Percentiles rank a stretch among this genome's conserved stretches.
Evolutionary conservation across 768 basidiomycete species (phyloP).

Genomic region (Suillus paluster): DNA sequence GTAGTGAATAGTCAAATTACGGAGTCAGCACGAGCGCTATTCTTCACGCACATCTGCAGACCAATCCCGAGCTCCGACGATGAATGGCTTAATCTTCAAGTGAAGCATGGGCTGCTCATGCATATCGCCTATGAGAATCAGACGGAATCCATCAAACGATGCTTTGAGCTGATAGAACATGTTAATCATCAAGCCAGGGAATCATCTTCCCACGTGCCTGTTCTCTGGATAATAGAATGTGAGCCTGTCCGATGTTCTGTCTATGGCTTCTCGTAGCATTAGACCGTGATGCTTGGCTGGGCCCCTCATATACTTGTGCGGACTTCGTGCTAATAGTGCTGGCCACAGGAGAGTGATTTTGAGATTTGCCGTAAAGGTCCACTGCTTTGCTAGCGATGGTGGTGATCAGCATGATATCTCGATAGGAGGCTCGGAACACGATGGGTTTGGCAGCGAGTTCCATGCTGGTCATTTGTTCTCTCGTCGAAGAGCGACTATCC

Average conservation of each 20-base stretch:
- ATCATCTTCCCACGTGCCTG: conserved; percentile 54
- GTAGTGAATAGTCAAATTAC: neutral
- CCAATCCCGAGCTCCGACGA: conserved; percentile 88
- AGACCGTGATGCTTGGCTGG: conserved; percentile 12
- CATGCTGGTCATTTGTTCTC: conserved; percentile 78
- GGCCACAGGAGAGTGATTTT: conserved; percentile 22
- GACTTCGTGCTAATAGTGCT: conserved; percentile 1
- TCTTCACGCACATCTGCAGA: conserved; percentile 71
- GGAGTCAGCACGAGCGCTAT: neutral
- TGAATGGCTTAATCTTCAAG: conserved; percentile 84
- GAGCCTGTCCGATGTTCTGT: conserved; percentile 39
- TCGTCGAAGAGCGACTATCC: conserved; percentile 77
- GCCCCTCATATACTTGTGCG: neutral
- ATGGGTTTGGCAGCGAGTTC: conserved; percentile 84
- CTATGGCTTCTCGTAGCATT: conserved; percentile 18
- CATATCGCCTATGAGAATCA: conserved; percentile 92
- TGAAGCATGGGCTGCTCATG: conserved; percentile 96
- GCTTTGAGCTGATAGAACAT: conserved; percentile 67
- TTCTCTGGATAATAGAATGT: conserved; percentile 74
- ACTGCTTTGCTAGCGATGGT: conserved; percentile 86
- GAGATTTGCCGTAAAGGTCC: conserved; percentile 64
- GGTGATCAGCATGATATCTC: conserved; percentile 89
- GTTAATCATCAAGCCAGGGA: conserved; percentile 1
- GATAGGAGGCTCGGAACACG: conserved; percentile 92
- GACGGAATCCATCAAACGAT: conserved; percentile 87